Evolutionary conservation across 441 rosid genomes (phyloP).

Genomic region (Mallotus repandus): DNA sequence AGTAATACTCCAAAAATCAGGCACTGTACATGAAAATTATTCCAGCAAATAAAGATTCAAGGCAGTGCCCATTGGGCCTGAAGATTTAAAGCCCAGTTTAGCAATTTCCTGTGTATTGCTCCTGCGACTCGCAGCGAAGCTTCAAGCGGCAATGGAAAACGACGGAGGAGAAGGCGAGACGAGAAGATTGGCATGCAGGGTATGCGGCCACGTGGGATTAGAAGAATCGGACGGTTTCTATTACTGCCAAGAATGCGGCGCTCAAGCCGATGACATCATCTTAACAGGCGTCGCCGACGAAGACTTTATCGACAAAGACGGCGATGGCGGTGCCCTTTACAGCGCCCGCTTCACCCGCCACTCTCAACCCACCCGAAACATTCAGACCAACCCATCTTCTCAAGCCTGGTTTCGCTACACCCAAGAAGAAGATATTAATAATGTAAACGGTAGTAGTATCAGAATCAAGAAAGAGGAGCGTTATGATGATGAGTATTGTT

Average conservation of each 20-base stretch:
- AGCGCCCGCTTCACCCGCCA: conserved; percentile 36
- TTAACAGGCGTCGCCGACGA: conserved; percentile 57
- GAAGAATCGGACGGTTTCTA: conserved; percentile 42
- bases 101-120: no score
- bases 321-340: conserved; percentile 42
- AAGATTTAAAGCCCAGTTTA: no score
- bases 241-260: conserved; percentile 44
- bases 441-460: background rate
- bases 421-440: conserved; percentile 19
- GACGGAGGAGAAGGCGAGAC: conserved; percentile 8
- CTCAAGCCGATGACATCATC: conserved; percentile 45
- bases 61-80: no score
- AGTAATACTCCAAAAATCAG: no score
- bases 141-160: background rate
- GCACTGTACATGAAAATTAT: no score
- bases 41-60: no score
- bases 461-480: conserved; percentile 23
- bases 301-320: conserved; percentile 45
- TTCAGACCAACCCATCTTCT: conserved; percentile 24
- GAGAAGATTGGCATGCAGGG: conserved; percentile 26
- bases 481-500: background rate
- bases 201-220: conserved; percentile 46
- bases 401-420: conserved; percentile 37
- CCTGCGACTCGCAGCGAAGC: no score
- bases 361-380: conserved; percentile 14